Percentiles rank a stretch among this genome's conserved stretches.
phyloP scores from a whole-genome alignment of 805 yeast species.

The Huiozyma sinensis region DNA sequence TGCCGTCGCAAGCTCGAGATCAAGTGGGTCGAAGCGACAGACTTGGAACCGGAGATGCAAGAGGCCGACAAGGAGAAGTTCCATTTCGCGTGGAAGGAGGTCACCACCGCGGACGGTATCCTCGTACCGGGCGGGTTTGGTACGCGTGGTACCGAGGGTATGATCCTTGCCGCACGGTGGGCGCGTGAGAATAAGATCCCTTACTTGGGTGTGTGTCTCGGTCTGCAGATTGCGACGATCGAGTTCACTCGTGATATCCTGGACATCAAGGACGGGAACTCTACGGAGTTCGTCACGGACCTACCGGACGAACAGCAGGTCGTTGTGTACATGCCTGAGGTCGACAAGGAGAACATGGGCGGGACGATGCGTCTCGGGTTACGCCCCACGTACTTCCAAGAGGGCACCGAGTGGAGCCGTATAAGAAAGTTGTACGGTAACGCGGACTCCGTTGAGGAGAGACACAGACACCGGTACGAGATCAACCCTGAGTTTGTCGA shows the following conservation, averaged over 20 bases:
- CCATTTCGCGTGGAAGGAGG: constrained; percentile 91
- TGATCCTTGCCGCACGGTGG: constrained; percentile 94
- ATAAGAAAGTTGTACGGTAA: constrained; percentile 75
- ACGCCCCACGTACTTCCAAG: constrained; percentile 76
- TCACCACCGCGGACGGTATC: constrained; percentile 92
- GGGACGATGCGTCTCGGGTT: constrained; percentile 98
- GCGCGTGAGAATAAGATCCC: constrained; percentile 96
- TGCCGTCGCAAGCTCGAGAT: constrained; percentile 76
- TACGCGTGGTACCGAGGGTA: constrained; percentile 93
- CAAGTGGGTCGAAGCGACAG: constrained; percentile 92
- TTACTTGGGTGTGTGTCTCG: constrained; percentile 92
- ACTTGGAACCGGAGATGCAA: constrained; percentile 68
- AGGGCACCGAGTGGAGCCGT: constrained; percentile 52
- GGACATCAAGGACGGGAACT: constrained; percentile 56
- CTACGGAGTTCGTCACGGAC: constrained; percentile 71
- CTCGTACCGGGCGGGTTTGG: constrained; percentile 99
- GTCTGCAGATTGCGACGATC: constrained; percentile 93
- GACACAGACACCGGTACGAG: constrained; percentile 98
- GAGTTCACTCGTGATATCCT: constrained; percentile 80
- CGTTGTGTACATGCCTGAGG: constrained; percentile 97
- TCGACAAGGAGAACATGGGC: constrained; percentile 89
- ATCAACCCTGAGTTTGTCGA: constrained; percentile 77
- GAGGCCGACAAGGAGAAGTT: constrained; percentile 57
- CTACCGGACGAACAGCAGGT: constrained; percentile 49
- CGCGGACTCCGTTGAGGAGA: constrained; percentile 59